A percentile compares a stretch with the other conserved stretches of the same genome.
Evolutionary conservation across 1,284 basidiomycete species (phyloP).

Genomic region (Rhodotorula sp.): DNA sequence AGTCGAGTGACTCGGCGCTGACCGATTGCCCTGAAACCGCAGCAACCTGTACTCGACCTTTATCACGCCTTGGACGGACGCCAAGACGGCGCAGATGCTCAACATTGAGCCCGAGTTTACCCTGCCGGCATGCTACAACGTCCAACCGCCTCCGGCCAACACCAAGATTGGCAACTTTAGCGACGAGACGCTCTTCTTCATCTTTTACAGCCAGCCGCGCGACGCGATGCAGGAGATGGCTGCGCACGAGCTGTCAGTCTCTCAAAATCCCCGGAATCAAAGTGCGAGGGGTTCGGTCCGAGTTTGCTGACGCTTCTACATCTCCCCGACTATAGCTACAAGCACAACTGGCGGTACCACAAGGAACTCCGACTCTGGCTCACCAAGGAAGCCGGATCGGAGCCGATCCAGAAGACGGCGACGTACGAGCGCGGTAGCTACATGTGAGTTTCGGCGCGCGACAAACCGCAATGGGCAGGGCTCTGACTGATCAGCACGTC

Average conservation of each 20-base stretch:
- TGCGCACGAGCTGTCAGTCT: conserved; percentile 81
- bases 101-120: conserved; percentile 81
- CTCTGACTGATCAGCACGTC: neutral
- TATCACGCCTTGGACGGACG: conserved; percentile 92
- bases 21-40: conserved; percentile 14
- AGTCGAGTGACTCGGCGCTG: neutral
- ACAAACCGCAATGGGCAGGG: too few relatives aligned
- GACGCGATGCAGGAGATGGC: conserved; percentile 94
- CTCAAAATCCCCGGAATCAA: too few relatives aligned
- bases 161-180: conserved; percentile 84
- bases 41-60: conserved; percentile 89
- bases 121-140: conserved; percentile 89
- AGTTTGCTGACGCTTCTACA: too few relatives aligned
- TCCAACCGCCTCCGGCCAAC: conserved; percentile 83
- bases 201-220: conserved; percentile 93
- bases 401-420: conserved; percentile 79
- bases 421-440: conserved; percentile 85
- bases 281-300: too few relatives aligned
- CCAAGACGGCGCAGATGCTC: conserved; percentile 63
- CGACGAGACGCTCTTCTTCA: conserved; percentile 97
- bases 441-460: conserved; percentile 51
- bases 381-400: conserved; percentile 82
- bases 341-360: conserved; percentile 97
- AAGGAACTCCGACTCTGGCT: conserved; percentile 93
- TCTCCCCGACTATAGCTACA: conserved; percentile 61